phyloP scores from a whole-genome alignment of 176 grass and related monocot species.

The Sorghum bicolor region DNA sequence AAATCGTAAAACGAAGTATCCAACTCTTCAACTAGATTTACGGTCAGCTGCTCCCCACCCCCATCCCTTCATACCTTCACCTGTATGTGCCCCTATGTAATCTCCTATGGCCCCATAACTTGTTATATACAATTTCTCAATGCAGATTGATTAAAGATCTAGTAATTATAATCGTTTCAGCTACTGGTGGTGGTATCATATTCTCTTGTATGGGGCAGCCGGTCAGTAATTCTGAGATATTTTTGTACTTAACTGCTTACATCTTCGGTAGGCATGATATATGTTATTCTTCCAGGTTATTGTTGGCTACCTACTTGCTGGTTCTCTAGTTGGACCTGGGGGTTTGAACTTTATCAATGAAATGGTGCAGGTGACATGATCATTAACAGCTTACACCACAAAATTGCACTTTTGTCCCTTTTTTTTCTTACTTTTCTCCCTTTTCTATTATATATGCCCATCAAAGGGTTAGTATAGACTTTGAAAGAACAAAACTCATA shows the following conservation, averaged over 20 bases:
- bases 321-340: constrained; percentile 91
- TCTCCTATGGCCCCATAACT: not conserved
- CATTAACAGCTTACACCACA: not conserved
- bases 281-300: constrained; percentile 64
- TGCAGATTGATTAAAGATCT: constrained; percentile 99
- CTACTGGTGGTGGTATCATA: constrained; percentile 80
- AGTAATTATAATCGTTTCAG: constrained; percentile 94
- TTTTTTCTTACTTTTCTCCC: not conserved
- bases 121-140: not conserved
- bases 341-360: constrained; percentile 89
- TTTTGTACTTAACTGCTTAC: not conserved
- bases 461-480: not conserved
- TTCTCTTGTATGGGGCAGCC: constrained; percentile 94
- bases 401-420: not conserved
- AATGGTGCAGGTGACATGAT: constrained; percentile 87
- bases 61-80: constrained; percentile 8
- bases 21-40: constrained; percentile 92
- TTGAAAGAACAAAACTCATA: constrained; percentile 4
- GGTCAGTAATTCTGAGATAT: constrained; percentile 53
- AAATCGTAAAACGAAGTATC: constrained; percentile 97
- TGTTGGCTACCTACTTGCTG: constrained; percentile 97
- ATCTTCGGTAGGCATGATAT: constrained; percentile 24
- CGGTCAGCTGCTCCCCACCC: constrained; percentile 36
- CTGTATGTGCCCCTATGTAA: constrained; percentile 26
- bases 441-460: not conserved